Evolutionary conservation across 176 grass and related monocot genomes (phyloP).

Genomic region (Themeda triandra): DNA sequence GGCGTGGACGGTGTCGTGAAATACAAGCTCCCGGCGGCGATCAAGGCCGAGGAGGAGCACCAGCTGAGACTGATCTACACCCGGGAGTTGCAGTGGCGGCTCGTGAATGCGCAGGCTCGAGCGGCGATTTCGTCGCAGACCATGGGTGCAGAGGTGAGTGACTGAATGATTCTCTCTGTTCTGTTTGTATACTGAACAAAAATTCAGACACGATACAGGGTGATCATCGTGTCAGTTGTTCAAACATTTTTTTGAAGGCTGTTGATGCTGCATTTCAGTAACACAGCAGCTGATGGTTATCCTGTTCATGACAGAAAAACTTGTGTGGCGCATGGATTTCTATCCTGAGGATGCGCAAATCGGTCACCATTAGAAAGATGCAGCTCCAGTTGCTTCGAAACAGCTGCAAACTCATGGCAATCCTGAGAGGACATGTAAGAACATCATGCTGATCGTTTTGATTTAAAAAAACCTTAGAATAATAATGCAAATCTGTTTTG

Average conservation of each 20-base stretch:
- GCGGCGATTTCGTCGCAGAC: constrained; percentile 27
- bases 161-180: background rate
- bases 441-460: background rate
- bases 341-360: constrained; percentile 42
- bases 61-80: constrained; percentile 45
- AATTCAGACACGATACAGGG: background rate
- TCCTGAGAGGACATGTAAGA: constrained; percentile 62
- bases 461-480: too few relatives aligned
- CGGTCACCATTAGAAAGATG: constrained; percentile 42
- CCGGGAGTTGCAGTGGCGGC: constrained; percentile 54
- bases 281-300: background rate
- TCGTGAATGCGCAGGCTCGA: constrained; percentile 30
- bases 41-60: constrained; percentile 58
- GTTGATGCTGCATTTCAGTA: too few relatives aligned
- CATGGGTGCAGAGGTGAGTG: constrained; percentile 42
- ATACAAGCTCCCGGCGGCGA: constrained; percentile 24
- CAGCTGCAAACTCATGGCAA: constrained; percentile 41
- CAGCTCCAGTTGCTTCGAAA: constrained; percentile 42
- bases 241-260: too few relatives aligned
- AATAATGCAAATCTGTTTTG: too few relatives aligned
- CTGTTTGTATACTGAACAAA: background rate
- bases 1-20: constrained; percentile 16
- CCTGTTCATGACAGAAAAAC: constrained; percentile 34
- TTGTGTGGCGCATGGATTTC: constrained; percentile 55
- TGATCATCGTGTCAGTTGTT: too few relatives aligned